Evolutionary conservation across 345 rosid species (phyloP), one percentile per base, ranked within the genome.

Genomic region (Leavenworthia alabamica): DNA sequence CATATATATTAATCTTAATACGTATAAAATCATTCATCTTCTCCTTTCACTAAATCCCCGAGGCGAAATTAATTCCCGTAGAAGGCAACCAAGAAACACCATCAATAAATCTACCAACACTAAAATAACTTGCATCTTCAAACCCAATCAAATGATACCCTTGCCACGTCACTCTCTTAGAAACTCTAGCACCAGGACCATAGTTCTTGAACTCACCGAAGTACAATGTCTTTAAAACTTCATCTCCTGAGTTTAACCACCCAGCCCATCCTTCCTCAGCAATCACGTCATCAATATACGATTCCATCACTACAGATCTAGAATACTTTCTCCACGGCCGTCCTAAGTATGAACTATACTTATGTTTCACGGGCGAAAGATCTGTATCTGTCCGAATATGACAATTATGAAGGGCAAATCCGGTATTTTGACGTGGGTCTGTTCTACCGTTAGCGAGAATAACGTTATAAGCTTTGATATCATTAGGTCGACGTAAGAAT

Each of bases 251-350:
- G 16, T 66, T 45, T 27, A 86, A 86, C 97, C 96, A 90, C 75
- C 79, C 76, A 4, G 77, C 27, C 97, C 96, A 90, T 7, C 94
- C 97, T 31, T 58, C 79, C 3, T 82, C 40, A 0, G 80, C 64
- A 8, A 88, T 68, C 4, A 45, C 62, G 1, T 73, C 80, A 2
- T 80, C 96, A 0, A 90, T 79, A n/a, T 42, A 69, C 4, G 96
- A 73, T 57, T 85, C 71, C 85, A 90, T 83, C 45, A 90, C 77
- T 6, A 90, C 67, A 4, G 89, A 56, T 58, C 93, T 85, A 11
- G 97, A 85, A 66, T 83, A 85, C 36, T 39, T 20, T 39, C 74
- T 83, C 97, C 97, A 90, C 16, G 97, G 90, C 66, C 97, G 75
- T 27, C 97, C 96, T 0, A 90, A 72, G 43, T 82, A 90, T 0